Conservation (phyloP, 1,139 yeast species). For the Wickerhamiella pararugosa region DNA sequence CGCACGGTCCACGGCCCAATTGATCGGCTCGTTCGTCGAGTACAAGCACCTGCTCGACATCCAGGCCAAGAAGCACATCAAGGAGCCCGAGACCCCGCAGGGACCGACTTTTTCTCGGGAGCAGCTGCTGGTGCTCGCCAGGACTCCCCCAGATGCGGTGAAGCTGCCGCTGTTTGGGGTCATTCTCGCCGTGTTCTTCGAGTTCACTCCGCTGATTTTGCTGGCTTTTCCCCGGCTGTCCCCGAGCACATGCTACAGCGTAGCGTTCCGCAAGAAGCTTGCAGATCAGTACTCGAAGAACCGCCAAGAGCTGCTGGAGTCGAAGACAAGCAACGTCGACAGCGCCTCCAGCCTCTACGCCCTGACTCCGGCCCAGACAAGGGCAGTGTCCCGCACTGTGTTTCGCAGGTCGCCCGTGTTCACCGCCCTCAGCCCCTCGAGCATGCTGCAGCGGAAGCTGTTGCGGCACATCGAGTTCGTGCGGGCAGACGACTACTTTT, state of each 20-base stretch:
- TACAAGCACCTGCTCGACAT: constrained; percentile 17
- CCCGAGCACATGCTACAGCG: constrained; percentile 44
- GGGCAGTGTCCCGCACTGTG: constrained; percentile 10
- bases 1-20: constrained; percentile 12
- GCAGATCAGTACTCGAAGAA: background rate
- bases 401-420: constrained; percentile 9
- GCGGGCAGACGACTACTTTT: constrained; percentile 15
- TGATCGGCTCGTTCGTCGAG: constrained; percentile 20
- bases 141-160: constrained; percentile 41
- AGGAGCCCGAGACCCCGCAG: background rate
- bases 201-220: constrained; percentile 47
- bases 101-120: constrained; percentile 30
- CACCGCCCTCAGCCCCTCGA: constrained; percentile 7
- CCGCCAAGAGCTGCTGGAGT: background rate
- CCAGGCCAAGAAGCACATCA: constrained; percentile 5
- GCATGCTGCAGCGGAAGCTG: constrained; percentile 9
- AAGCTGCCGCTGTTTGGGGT: constrained; percentile 53
- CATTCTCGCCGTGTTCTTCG: constrained; percentile 43
- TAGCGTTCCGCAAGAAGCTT: constrained; percentile 34
- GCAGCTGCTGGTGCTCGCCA: constrained; percentile 39
- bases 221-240: constrained; percentile 44
- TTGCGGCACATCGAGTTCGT: constrained; percentile 10
- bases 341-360: constrained; percentile 12
- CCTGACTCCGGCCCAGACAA: constrained; percentile 5
- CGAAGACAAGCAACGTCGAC: constrained; percentile 1